Evolutionary conservation across 768 basidiomycete genomes (phyloP), one percentile per base, ranked within the genome.

Genomic region (Agaricus bisporus): DNA sequence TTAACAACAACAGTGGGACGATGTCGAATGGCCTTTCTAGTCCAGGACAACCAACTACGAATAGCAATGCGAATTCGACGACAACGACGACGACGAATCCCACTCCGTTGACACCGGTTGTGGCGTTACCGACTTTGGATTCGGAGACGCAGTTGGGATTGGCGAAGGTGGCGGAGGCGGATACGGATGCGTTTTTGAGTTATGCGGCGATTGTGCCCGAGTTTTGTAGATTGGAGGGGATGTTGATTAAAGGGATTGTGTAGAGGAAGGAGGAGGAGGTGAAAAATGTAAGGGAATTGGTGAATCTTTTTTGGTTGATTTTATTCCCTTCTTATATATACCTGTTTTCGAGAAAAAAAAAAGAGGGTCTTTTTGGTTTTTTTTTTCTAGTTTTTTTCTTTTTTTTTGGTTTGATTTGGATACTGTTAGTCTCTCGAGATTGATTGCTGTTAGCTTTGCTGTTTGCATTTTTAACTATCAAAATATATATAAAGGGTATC

Each of bases 121-220:
- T 80, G 11, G 82, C 88, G 25, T 71, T 92, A 50, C 79, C 82
- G 14, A 91, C 89, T 1, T 73, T 76, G 2, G 88, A 91, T 56
- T 72, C 76, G 14, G 90, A 91, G 68, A 74, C 80, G 29, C 86
- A 88, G 68, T 72, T 86, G 32, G 91, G 91, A 14, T 67, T 91
- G 44, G 85, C 81, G 29, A 91, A 90, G 67, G 85, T 92, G 5
- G 89, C 91, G 0, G 88, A 91, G 55, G 81, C 90, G 12, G 91
- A 93, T 64, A 70, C 82, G 49, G 91, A 93, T 66, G 84, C 89
- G 51, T 91, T 91, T 68, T 79, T 89, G 81, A 80, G 85, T 0
- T 93, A 93, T 64, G 88, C 89, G 17, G 81, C 88, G 35, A 86
- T 91, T 64, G 85, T 92, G 15, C 86, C 88, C 25, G 91, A 93